Conservation (phyloP, 192 early-diverging fungal genomes). For the Coemansia sp. region DNA sequence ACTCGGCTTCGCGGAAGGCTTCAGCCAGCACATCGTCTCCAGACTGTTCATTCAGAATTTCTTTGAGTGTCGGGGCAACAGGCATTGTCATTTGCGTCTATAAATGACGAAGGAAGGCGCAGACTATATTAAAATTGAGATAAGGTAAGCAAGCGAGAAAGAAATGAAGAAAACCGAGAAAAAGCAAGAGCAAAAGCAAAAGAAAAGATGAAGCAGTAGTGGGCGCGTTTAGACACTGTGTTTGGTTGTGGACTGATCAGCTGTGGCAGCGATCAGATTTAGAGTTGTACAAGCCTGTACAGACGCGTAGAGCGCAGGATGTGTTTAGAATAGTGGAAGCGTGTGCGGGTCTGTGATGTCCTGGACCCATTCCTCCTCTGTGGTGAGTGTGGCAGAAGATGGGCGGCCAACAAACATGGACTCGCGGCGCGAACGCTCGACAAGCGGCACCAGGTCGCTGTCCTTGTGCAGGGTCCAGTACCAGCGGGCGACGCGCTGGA, state of each 20-base stretch:
- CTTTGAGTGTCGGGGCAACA: constrained; percentile 35
- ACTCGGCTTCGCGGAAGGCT: constrained; percentile 10
- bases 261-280: too few relatives aligned
- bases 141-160: background rate
- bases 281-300: too few relatives aligned
- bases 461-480: constrained; percentile 48
- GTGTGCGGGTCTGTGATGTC: constrained; percentile 19
- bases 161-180: background rate
- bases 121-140: background rate
- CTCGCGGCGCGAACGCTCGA: constrained; percentile 24
- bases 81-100: constrained; percentile 36
- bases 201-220: constrained; percentile 4
- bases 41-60: constrained; percentile 42
- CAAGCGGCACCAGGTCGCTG: constrained; percentile 16
- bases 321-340: constrained; percentile 1
- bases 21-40: constrained; percentile 21
- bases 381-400: constrained; percentile 9
- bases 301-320: too few relatives aligned
- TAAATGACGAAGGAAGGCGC: background rate
- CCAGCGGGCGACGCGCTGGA: constrained; percentile 42
- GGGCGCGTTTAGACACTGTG: too few relatives aligned
- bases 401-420: constrained; percentile 21
- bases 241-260: background rate
- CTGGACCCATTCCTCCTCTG: constrained; percentile 34
- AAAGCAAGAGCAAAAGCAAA: constrained; percentile 2